Evolutionary conservation across 1,284 basidiomycete species (phyloP), one percentile per base, ranked within the genome.

Genomic region (Papiliotrema laurentii): DNA sequence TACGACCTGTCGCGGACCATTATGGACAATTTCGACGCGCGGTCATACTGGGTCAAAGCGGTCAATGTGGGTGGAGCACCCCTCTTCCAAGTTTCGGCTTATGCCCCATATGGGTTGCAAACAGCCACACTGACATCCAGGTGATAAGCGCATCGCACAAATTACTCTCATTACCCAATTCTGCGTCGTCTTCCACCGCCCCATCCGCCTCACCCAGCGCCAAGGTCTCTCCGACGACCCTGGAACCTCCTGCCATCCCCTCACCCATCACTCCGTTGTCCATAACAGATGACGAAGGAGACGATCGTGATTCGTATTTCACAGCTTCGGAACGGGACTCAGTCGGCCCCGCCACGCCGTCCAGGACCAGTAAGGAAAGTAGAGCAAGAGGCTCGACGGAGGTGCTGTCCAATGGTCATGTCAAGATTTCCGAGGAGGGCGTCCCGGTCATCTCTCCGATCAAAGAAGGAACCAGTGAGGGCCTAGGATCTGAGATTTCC

Each of bases 141-240:
- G 50, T 56, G 25, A 58, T 61, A 18, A 52, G 54, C 47, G 62
- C 62, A 18, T 45, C 61, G 0, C 58, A 66, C 41, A 51, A 58
- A 24, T 38, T 63, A 14, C 54, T 58, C 14, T 43, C 50, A 2
- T 39, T 36, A 2, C 53, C 56, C n/a, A n/a, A 19, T 5, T 5
- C 34, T 16, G 34, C 37, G 33, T 53, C 50, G 2, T 22, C 40
- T 14, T 28, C 43, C 9, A 35, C 48, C 16, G 14, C 50, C 30
- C 42, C 44, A 14, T 36, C 37, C 16, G 33, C 53, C 45, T 34
- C 47, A 13, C 43, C 48, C 13, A 16, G 49, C 9, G 42, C 36
- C 28, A 45, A 31, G 10, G 5, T 6, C 30, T 45, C 43, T 37
- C 43, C 43, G n/a, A 41, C 43, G 5, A 13, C 24, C 21, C n/a